phyloP scores from a whole-genome alignment of 2,329 filamentous ascomycete species.

The Trichoderma oligosporum region DNA sequence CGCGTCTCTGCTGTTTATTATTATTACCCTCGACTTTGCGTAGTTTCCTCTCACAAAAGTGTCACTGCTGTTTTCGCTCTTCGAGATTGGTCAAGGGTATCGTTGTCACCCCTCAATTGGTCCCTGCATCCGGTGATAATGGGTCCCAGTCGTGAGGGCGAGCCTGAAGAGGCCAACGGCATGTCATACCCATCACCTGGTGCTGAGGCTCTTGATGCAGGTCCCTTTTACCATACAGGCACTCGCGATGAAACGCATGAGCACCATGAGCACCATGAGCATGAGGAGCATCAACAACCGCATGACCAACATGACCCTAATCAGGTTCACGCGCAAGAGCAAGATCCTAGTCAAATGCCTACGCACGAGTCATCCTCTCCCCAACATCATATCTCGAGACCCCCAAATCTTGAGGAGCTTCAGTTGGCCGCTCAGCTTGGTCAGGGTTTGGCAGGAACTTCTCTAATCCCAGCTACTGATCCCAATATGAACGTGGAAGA shows the following conservation, averaged over 20 bases:
- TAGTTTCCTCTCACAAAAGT: neutral
- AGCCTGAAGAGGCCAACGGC: constrained; percentile 35
- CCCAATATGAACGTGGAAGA: constrained; percentile 44
- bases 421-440: constrained; percentile 57
- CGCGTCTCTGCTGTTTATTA: neutral
- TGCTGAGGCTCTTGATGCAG: constrained; percentile 42
- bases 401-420: constrained; percentile 52
- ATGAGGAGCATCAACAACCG: constrained; percentile 21
- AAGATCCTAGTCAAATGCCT: constrained; percentile 32
- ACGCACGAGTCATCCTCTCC: constrained; percentile 36
- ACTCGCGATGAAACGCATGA: constrained; percentile 34
- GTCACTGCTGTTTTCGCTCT: neutral
- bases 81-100: neutral
- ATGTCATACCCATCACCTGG: constrained; percentile 47
- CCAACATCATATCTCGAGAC: constrained; percentile 41
- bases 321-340: constrained; percentile 30
- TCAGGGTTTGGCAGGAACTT: constrained; percentile 47
- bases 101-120: neutral
- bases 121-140: constrained; percentile 24
- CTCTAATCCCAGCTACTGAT: constrained; percentile 48
- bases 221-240: constrained; percentile 43
- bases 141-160: constrained; percentile 35
- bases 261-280: constrained; percentile 32
- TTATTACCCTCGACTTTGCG: neutral
- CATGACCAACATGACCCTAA: constrained; percentile 30